Evolutionary conservation across 306 rosid genomes (phyloP).

Genomic region (Nissolia schottii): DNA sequence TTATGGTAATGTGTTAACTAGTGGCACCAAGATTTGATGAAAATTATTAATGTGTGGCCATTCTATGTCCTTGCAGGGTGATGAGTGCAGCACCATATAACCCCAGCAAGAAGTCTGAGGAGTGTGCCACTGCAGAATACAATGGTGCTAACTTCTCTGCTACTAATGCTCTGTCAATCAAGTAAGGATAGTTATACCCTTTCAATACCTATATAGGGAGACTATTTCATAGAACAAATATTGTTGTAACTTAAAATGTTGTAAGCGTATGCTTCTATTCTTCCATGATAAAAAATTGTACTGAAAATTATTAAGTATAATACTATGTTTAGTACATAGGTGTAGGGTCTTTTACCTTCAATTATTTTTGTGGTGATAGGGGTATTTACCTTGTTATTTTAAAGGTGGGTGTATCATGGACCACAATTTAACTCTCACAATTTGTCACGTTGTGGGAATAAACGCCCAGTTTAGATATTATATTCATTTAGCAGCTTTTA

Average conservation of each 20-base stretch:
- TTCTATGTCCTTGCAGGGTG: slow-evolving; percentile 49
- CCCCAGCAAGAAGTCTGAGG: slow-evolving; percentile 48
- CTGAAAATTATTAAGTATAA: slow-evolving; percentile 23
- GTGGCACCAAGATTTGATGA: not conserved
- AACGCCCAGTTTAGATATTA: slow-evolving; percentile 10
- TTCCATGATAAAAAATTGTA: slow-evolving; percentile 12
- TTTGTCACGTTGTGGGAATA: slow-evolving; percentile 20
- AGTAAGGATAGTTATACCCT: slow-evolving; percentile 26
- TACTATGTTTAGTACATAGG: slow-evolving; percentile 11
- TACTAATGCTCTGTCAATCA: slow-evolving; percentile 1
- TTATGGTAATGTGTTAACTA: not conserved
- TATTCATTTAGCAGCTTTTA: not conserved
- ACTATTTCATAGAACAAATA: slow-evolving; percentile 20
- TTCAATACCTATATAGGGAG: slow-evolving; percentile 9
- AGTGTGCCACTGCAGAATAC: slow-evolving; percentile 43
- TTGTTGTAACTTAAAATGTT: slow-evolving; percentile 34
- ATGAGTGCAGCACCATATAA: slow-evolving; percentile 73
- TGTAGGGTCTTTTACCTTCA: slow-evolving; percentile 14
- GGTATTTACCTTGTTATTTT: slow-evolving; percentile 20
- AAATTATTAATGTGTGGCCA: not conserved
- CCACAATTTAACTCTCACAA: slow-evolving; percentile 7
- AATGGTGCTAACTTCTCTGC: slow-evolving; percentile 42
- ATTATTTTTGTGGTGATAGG: slow-evolving; percentile 20
- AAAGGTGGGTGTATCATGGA: slow-evolving; percentile 11
- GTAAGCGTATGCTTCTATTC: slow-evolving; percentile 23